Percentiles rank a stretch among this genome's conserved stretches.
These are phyloP conservation scores for Euryodendron excelsum DNA, from an alignment of 148 eudicot species.

Conservation along the genomic window DNA sequence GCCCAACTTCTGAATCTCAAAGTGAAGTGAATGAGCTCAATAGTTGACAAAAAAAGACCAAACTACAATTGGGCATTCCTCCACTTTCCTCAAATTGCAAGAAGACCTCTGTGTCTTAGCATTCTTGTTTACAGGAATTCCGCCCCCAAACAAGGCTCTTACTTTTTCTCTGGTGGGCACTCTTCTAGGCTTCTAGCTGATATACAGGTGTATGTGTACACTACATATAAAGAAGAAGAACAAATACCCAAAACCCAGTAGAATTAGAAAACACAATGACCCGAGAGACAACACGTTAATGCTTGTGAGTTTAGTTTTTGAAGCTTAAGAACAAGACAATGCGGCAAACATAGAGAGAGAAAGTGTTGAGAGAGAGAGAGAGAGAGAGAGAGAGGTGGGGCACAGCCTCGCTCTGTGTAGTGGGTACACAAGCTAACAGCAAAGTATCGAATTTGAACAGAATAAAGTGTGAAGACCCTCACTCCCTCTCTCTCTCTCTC, in stretches of 20 bases:
- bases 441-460: constrained; percentile 75
- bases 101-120: neutral
- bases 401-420: no score
- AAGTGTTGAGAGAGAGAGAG: constrained; percentile 13
- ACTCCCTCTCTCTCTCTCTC: constrained; percentile 8
- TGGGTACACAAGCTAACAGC: constrained; percentile 32
- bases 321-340: constrained; percentile 48
- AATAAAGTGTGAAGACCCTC: constrained; percentile 58
- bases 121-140: neutral
- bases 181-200: neutral
- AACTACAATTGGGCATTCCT: neutral
- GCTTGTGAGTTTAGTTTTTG: constrained; percentile 30
- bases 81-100: neutral
- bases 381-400: no score
- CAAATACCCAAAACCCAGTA: constrained; percentile 1
- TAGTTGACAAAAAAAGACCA: neutral
- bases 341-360: constrained; percentile 29
- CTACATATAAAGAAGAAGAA: constrained; percentile 4
- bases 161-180: neutral
- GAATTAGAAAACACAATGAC: constrained; percentile 17
- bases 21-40: constrained; percentile 1
- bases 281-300: neutral
- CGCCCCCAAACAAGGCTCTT: constrained; percentile 9
- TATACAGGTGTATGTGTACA: neutral
- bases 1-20: neutral